These are phyloP conservation scores for Wakefieldia striispora DNA, from an alignment of 768 basidiomycete species.

Conservation along the genomic window DNA sequence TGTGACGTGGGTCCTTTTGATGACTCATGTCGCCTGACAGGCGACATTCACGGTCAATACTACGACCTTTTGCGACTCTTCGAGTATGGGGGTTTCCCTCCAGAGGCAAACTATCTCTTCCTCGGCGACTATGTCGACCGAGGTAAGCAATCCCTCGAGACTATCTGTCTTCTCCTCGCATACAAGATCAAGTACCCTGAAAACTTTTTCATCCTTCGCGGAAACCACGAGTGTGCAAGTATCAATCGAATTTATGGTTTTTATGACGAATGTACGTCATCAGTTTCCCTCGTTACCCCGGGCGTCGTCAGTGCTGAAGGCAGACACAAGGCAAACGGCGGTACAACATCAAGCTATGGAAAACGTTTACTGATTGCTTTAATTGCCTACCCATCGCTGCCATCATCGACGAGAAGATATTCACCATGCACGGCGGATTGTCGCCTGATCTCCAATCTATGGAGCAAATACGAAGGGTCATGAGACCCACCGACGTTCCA, in stretches of 20 bases:
- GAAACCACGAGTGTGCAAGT: slow-evolving; percentile 98
- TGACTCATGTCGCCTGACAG: slow-evolving; percentile 43
- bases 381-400: slow-evolving; percentile 99
- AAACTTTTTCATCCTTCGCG: slow-evolving; percentile 99
- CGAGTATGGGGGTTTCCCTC: slow-evolving; percentile 98
- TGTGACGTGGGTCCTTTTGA: slow-evolving; percentile 4
- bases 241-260: slow-evolving; percentile 99
- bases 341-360: slow-evolving; percentile 99
- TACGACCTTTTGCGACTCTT: slow-evolving; percentile 97
- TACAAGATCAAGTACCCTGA: slow-evolving; percentile 99
- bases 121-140: slow-evolving; percentile 99
- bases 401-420: slow-evolving; percentile 99
- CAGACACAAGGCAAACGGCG: slow-evolving; percentile 84
- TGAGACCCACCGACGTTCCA: slow-evolving; percentile 98
- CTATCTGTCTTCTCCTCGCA: slow-evolving; percentile 97
- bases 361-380: slow-evolving; percentile 99
- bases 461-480: slow-evolving; percentile 99
- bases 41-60: slow-evolving; percentile 99
- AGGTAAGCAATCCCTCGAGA: slow-evolving; percentile 98
- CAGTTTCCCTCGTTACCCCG: neutral
- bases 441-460: slow-evolving; percentile 98
- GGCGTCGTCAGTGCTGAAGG: slow-evolving; percentile 10
- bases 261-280: slow-evolving; percentile 93
- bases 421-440: slow-evolving; percentile 98
- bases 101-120: slow-evolving; percentile 99